phyloP scores from a whole-genome alignment of 495 filamentous ascomycete species.

The Aspergillus cavernicola region DNA sequence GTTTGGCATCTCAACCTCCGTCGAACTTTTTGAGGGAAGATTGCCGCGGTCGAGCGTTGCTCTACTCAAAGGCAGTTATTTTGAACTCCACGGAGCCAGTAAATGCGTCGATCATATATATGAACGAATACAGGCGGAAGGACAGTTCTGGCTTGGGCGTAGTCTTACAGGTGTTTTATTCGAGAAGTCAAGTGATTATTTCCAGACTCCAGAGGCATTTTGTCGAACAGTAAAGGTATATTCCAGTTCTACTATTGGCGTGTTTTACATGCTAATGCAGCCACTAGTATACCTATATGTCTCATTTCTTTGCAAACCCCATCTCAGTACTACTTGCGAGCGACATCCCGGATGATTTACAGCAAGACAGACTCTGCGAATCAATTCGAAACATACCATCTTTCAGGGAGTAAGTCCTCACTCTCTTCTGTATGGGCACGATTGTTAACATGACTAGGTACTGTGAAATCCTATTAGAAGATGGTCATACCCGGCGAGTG shows the following conservation, averaged over 20 bases:
- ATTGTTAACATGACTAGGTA: conserved; percentile 28
- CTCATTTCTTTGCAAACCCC: conserved; percentile 89
- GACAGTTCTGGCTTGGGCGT: conserved; percentile 66
- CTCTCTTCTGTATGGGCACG: background rate
- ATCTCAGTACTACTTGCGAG: conserved; percentile 62
- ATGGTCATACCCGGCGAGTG: conserved; percentile 35
- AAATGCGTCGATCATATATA: conserved; percentile 78
- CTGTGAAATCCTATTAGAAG: conserved; percentile 44
- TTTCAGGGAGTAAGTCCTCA: conserved; percentile 58
- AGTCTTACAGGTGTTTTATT: conserved; percentile 58
- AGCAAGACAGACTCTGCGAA: conserved; percentile 60
- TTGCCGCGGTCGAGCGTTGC: conserved; percentile 72
- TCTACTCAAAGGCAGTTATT: conserved; percentile 69
- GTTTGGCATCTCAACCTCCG: conserved; percentile 86
- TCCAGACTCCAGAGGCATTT: conserved; percentile 83
- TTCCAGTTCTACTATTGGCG: background rate
- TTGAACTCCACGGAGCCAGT: conserved; percentile 75
- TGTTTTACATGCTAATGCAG: background rate
- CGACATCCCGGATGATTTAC: conserved; percentile 24
- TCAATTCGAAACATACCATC: conserved; percentile 76
- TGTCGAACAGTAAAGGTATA: conserved; percentile 73
- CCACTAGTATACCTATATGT: conserved; percentile 85
- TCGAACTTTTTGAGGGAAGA: conserved; percentile 82
- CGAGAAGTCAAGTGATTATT: conserved; percentile 76
- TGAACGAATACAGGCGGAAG: conserved; percentile 57